Evolutionary conservation across 75 land plant genomes (phyloP).

Genomic region (Pinus taeda): DNA sequence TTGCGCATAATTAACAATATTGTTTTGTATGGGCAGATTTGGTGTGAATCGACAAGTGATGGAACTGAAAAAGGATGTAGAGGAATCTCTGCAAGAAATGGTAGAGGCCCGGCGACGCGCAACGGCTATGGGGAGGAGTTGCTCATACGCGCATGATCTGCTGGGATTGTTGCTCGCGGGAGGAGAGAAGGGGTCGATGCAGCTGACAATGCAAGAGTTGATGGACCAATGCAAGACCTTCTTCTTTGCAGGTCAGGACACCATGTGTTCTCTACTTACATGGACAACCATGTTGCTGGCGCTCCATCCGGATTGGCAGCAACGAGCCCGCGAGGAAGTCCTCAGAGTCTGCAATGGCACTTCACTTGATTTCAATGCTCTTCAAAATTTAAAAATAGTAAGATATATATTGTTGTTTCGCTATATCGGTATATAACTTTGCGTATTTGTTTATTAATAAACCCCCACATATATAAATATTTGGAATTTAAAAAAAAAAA

Average conservation of each 20-base stretch:
- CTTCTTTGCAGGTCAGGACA: slow-evolving; percentile 50
- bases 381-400: slow-evolving; percentile 28
- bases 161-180: slow-evolving; percentile 38
- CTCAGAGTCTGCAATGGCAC: neutral
- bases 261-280: slow-evolving; percentile 23
- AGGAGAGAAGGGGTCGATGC: slow-evolving; percentile 8
- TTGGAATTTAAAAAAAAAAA: too few species aligned
- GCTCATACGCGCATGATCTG: slow-evolving; percentile 27
- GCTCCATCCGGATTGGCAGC: slow-evolving; percentile 33
- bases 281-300: slow-evolving; percentile 41
- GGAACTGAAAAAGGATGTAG: slow-evolving; percentile 16
- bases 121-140: neutral
- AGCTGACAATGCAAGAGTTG: slow-evolving; percentile 14
- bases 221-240: slow-evolving; percentile 43
- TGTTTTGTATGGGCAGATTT: too few species aligned
- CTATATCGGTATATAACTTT: too few species aligned
- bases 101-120: slow-evolving; percentile 15
- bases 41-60: slow-evolving; percentile 19
- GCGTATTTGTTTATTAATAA: too few species aligned
- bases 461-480: too few species aligned
- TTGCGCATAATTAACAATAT: too few species aligned
- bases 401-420: neutral
- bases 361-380: neutral
- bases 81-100: slow-evolving; percentile 19
- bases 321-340: slow-evolving; percentile 31